phyloP scores from a whole-genome alignment of 2,329 filamentous ascomycete genomes.

The Cercospora sesami region DNA sequence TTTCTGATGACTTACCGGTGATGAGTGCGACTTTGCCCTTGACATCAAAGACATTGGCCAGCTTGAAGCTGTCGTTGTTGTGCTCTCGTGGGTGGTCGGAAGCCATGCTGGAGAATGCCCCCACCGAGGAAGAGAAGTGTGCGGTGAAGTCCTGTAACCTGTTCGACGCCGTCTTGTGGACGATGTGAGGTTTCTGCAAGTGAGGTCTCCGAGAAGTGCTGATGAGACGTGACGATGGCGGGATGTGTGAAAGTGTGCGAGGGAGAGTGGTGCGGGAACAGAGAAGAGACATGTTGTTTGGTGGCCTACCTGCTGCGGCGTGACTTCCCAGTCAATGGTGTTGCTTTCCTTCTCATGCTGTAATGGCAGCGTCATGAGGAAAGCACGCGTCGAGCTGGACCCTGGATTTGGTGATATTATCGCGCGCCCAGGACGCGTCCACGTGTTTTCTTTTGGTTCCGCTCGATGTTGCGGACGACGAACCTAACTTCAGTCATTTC shows the following conservation, averaged over 20 bases:
- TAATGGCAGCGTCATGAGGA: conserved; percentile 5
- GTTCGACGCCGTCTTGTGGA: background rate
- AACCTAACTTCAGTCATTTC: too few relatives aligned
- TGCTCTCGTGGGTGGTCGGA: conserved; percentile 28
- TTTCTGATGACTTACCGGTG: conserved; percentile 28
- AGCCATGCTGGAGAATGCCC: conserved; percentile 30
- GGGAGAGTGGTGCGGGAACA: background rate
- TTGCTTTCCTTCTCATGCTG: background rate
- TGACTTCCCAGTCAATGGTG: background rate
- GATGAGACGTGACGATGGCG: background rate
- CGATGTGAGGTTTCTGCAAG: background rate
- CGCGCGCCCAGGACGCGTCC: background rate
- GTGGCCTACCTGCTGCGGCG: background rate
- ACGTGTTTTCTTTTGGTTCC: too few relatives aligned
- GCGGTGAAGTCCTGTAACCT: conserved; percentile 10
- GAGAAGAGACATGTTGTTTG: background rate
- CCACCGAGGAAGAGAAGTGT: conserved; percentile 19
- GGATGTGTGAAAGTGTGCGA: background rate
- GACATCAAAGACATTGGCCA: conserved; percentile 41
- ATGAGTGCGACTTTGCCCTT: conserved; percentile 46
- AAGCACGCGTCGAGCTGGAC: background rate
- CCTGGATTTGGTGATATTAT: background rate
- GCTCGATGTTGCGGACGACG: too few relatives aligned
- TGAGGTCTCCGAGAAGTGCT: background rate
- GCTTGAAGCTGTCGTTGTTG: conserved; percentile 42